A percentile compares a stretch with the other conserved stretches of the same genome.
Evolutionary conservation across 176 grass and related monocot species (phyloP).

Genomic region (Echinochloa phyllopogon): DNA sequence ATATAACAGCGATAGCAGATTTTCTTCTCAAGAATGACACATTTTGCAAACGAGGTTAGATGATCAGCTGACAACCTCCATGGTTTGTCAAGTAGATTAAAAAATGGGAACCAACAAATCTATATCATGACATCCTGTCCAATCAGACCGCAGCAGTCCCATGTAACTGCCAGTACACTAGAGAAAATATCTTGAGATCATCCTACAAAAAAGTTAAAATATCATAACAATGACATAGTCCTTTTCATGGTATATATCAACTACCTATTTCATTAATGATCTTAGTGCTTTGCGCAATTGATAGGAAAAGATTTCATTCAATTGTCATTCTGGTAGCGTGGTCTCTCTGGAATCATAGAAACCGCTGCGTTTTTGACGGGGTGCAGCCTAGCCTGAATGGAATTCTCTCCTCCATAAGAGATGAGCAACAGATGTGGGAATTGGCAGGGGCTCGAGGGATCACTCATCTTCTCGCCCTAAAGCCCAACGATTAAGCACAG

Average conservation of each 20-base stretch:
- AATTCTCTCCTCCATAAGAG: background rate
- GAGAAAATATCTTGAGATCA: background rate
- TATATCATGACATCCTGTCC: background rate
- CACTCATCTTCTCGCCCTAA: background rate
- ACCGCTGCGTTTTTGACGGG: background rate
- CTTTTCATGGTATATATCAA: background rate
- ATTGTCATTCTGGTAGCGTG: background rate
- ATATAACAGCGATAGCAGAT: background rate
- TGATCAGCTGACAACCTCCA: background rate
- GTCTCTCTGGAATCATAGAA: background rate
- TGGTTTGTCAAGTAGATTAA: background rate
- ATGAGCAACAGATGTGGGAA: background rate
- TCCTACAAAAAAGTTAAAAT: background rate
- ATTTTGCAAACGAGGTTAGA: background rate
- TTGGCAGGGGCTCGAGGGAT: background rate
- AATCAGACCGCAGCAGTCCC: background rate
- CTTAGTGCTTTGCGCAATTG: background rate
- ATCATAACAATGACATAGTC: background rate
- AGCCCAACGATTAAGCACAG: too few relatives aligned
- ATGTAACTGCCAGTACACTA: background rate
- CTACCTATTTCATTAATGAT: slow-evolving; percentile 7
- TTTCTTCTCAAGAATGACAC: slow-evolving; percentile 20
- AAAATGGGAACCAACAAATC: background rate
- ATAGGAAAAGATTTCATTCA: background rate
- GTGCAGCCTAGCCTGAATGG: background rate